Conservation (phyloP, 2,329 filamentous ascomycete species). For the Monilinia polystroma region DNA sequence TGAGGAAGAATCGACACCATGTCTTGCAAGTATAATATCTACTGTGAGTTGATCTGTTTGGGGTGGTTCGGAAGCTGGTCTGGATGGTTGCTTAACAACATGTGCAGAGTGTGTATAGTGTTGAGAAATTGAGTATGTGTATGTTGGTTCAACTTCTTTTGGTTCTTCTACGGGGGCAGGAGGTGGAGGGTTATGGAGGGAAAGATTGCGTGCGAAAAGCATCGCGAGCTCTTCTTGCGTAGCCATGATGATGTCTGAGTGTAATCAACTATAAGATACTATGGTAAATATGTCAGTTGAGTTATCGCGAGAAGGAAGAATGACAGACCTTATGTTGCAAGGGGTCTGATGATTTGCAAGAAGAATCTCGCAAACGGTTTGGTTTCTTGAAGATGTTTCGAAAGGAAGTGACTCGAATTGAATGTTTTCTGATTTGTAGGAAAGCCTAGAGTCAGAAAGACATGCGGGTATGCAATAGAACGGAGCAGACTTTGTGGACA, state of each 20-base stretch:
- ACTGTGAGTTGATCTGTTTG: slow-evolving; percentile 51
- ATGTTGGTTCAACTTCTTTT: slow-evolving; percentile 45
- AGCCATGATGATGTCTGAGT: slow-evolving; percentile 51
- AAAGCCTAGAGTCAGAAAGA: slow-evolving; percentile 37
- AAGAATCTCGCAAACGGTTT: slow-evolving; percentile 33
- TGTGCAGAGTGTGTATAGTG: slow-evolving; percentile 85
- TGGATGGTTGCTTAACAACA: slow-evolving; percentile 48
- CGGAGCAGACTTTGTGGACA: slow-evolving; percentile 39
- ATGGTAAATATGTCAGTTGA: neutral
- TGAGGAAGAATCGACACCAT: slow-evolving; percentile 67
- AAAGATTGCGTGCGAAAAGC: slow-evolving; percentile 76
- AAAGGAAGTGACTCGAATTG: slow-evolving; percentile 20
- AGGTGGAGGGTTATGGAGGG: slow-evolving; percentile 47
- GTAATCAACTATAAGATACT: slow-evolving; percentile 3
- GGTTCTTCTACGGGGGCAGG: slow-evolving; percentile 40
- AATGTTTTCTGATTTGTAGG: slow-evolving; percentile 30
- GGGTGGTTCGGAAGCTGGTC: slow-evolving; percentile 52
- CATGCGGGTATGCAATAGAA: slow-evolving; percentile 35
- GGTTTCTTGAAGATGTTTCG: neutral
- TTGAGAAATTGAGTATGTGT: slow-evolving; percentile 73
- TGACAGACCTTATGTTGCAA: slow-evolving; percentile 39
- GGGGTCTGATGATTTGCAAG: slow-evolving; percentile 31
- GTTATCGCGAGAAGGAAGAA: slow-evolving; percentile 23
- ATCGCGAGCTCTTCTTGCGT: slow-evolving; percentile 78
- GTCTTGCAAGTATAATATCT: slow-evolving; percentile 59